Percentiles rank a stretch among this genome's conserved stretches.
Evolutionary conservation across 208 protist genomes (phyloP).

Genomic region (Trypanosoma theileri): DNA sequence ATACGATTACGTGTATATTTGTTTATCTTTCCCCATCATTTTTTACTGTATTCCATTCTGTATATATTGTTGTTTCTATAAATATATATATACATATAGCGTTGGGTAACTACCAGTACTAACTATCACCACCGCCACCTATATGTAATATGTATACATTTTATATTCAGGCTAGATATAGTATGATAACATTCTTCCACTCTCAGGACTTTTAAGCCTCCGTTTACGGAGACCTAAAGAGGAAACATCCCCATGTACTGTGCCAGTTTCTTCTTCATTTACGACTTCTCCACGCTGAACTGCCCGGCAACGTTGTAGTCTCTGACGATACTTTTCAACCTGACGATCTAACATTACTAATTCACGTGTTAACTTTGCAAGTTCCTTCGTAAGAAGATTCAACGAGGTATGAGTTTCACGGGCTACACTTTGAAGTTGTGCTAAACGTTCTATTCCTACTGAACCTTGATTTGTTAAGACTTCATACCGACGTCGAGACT

Average conservation of each 20-base stretch:
- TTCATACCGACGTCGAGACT: conserved; percentile 41
- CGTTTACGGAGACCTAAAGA: neutral
- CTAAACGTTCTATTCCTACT: conserved; percentile 32
- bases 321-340: conserved; percentile 60
- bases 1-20: too few relatives aligned
- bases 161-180: conserved; percentile 12
- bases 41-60: neutral
- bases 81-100: too few relatives aligned
- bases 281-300: neutral
- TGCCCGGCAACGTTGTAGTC: conserved; percentile 25
- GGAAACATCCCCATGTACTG: neutral
- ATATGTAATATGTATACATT: neutral
- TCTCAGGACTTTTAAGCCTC: neutral
- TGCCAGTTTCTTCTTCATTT: neutral
- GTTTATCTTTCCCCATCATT: neutral
- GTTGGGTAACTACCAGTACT: neutral
- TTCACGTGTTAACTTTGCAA: conserved; percentile 46
- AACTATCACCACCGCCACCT: neutral
- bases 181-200: neutral
- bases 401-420: conserved; percentile 42
- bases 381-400: conserved; percentile 42
- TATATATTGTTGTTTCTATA: too few relatives aligned
- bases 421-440: conserved; percentile 49
- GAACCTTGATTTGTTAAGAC: conserved; percentile 32
- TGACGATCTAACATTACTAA: conserved; percentile 42